These are phyloP conservation scores for Penicillium parvum DNA, from an alignment of 495 filamentous ascomycete species.

Conservation along the genomic window DNA sequence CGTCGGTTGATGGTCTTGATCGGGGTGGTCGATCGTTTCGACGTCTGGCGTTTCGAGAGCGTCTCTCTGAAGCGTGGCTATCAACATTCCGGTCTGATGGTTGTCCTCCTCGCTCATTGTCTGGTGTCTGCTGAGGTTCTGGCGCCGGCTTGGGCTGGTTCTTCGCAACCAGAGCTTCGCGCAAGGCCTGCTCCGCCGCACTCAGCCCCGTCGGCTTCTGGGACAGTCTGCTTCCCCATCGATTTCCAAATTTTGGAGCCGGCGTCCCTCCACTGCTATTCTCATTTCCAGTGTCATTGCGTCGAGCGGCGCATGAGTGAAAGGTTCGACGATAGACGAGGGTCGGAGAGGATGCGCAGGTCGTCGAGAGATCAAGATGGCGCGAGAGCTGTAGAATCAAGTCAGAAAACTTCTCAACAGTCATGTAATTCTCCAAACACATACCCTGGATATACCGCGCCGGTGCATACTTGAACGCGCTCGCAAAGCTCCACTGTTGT, in stretches of 20 bases:
- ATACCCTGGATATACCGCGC: conserved; percentile 35
- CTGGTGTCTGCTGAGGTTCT: neutral
- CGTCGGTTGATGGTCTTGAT: too few relatives aligned
- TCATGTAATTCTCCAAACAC: conserved; percentile 3
- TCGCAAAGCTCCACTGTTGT: conserved; percentile 21
- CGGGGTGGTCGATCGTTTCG: neutral
- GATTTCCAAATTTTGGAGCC: conserved; percentile 15
- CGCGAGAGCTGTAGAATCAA: conserved; percentile 16
- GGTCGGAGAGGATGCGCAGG: conserved; percentile 17
- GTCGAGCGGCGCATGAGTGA: conserved; percentile 22
- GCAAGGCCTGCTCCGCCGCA: conserved; percentile 33
- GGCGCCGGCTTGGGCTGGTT: conserved; percentile 5
- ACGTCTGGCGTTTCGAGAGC: too few relatives aligned
- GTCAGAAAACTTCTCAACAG: neutral
- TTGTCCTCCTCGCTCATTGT: neutral
- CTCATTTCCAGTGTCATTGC: conserved; percentile 15
- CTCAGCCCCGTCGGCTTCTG: conserved; percentile 26
- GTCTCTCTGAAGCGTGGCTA: too few relatives aligned
- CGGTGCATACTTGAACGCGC: conserved; percentile 29
- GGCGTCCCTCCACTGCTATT: conserved; percentile 6
- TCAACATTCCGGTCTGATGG: conserved; percentile 1
- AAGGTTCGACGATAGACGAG: conserved; percentile 26
- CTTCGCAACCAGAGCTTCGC: conserved; percentile 26
- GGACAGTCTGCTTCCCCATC: conserved; percentile 23
- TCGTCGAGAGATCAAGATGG: conserved; percentile 28